Evolutionary conservation across 345 rosid species (phyloP), one percentile per base, ranked within the genome.

Genomic region (Raphanus sativus): DNA sequence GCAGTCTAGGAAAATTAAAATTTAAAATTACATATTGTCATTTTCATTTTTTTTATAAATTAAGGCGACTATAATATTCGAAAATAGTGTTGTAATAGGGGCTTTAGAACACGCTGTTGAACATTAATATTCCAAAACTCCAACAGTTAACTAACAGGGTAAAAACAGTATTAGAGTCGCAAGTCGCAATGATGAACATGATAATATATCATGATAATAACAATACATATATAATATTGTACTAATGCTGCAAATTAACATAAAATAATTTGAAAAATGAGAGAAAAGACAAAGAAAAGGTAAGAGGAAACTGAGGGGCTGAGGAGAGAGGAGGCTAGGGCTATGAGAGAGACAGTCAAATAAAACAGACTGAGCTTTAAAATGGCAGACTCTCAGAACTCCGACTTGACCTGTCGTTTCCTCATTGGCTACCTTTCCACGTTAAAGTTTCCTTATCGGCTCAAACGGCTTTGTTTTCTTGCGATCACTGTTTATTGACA

Each of bases 341-440:
- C 21, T 8, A 26, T 17, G 65, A 80, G 56, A 55, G 64, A 70
- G 76, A 75, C 65, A 58, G 76, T 75, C 67, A 80, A 74, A 79
- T 55, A 62, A 55, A 61, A 63, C 62, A 79, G 78, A 79, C 75
- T 68, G 75, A 68, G 17, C 81, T 65, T 48, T 65, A n/a, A 67
- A 62, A 67, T 60, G 65, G 65, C 82, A 79, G 82, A 34, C 21
- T 74, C 71, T 72, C 73, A 66, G 69, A 61, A 72, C 77, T 60
- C 4, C 30, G 71, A 79, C 59, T 55, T 74, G 71, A 79, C 75
- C 82, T 79, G 82, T 79, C 82, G 79, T 64, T 69, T 79, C 62
- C 62, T 64, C 75, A 74, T 79, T 69, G 79, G 82, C 45, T 63
- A 63, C 12, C 30, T 67, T 73, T 78, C 30, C 50, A 70, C 12